A percentile compares a stretch with the other conserved stretches of the same genome.
Conservation (phyloP, 192 early-diverging fungal genomes). For the Backusella morwellensis region DNA sequence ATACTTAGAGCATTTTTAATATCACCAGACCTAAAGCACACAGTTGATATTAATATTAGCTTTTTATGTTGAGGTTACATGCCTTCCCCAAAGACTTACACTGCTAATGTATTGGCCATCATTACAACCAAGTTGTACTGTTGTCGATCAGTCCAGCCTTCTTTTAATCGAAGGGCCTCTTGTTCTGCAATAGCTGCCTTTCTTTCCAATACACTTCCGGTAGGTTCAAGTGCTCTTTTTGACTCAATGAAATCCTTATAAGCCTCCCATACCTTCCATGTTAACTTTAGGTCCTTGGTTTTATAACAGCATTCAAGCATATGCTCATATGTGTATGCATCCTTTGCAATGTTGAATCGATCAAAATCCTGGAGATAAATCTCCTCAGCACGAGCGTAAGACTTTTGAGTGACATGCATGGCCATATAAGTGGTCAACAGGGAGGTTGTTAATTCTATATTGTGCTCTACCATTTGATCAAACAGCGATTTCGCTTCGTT, state of each 20-base stretch:
- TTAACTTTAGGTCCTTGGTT: conserved; percentile 57
- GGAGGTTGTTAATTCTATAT: conserved; percentile 30
- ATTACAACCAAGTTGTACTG: conserved; percentile 55
- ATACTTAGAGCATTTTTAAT: conserved; percentile 47
- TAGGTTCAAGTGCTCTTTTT: conserved; percentile 51
- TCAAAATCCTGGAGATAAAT: conserved; percentile 51
- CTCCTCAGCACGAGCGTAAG: conserved; percentile 41
- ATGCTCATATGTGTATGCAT: conserved; percentile 62
- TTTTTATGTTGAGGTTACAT: background rate
- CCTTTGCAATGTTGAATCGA: conserved; percentile 44
- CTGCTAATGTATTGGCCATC: conserved; percentile 67
- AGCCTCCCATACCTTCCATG: conserved; percentile 67
- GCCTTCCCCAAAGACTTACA: conserved; percentile 29
- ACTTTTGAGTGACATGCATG: conserved; percentile 54
- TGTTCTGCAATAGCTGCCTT: conserved; percentile 52
- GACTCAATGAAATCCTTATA: conserved; percentile 58
- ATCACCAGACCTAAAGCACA: background rate
- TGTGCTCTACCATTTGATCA: conserved; percentile 18
- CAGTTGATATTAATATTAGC: background rate
- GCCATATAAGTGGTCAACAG: conserved; percentile 62
- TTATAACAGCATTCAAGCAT: conserved; percentile 59
- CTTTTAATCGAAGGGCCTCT: conserved; percentile 31
- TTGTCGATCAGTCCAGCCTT: conserved; percentile 51
- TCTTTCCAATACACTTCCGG: conserved; percentile 59
- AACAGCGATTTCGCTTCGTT: conserved; percentile 37